Conservation (phyloP, 2,329 filamentous ascomycete species). For the Hypoxylon rubiginosum region DNA sequence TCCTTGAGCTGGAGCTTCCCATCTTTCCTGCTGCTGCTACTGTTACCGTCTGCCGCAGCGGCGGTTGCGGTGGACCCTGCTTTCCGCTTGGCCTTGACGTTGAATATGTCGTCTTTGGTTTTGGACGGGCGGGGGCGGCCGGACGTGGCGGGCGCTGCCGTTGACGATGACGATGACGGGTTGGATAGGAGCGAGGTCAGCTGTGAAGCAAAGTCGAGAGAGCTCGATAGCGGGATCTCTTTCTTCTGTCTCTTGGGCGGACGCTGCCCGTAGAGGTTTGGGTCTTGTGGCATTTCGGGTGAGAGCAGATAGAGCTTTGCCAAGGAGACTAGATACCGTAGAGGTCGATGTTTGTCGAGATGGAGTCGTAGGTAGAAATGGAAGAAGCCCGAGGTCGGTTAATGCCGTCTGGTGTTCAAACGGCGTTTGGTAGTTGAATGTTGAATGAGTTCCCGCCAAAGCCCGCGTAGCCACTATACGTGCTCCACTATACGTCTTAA, state of each 20-base stretch:
- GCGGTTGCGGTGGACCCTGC: slow-evolving; percentile 68
- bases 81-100: slow-evolving; percentile 59
- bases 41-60: slow-evolving; percentile 64
- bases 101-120: slow-evolving; percentile 78
- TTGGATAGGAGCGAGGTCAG: slow-evolving; percentile 81
- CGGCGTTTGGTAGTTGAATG: background rate
- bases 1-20: slow-evolving; percentile 63
- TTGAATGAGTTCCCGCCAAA: slow-evolving; percentile 10
- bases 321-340: background rate
- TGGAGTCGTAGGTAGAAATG: background rate
- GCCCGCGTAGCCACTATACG: background rate
- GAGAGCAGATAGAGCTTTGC: background rate
- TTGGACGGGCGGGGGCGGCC: slow-evolving; percentile 68
- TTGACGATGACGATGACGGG: slow-evolving; percentile 54
- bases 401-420: slow-evolving; percentile 13
- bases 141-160: slow-evolving; percentile 56
- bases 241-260: slow-evolving; percentile 77
- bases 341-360: background rate
- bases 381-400: slow-evolving; percentile 15
- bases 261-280: slow-evolving; percentile 81
- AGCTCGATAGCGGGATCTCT: slow-evolving; percentile 78
- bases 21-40: slow-evolving; percentile 5
- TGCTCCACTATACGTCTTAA: slow-evolving; percentile 25
- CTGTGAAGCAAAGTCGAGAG: slow-evolving; percentile 88
- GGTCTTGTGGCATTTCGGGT: slow-evolving; percentile 71